Evolutionary conservation across 2,329 filamentous ascomycete genomes (phyloP).

Genomic region (Xylariaceae sp.): DNA sequence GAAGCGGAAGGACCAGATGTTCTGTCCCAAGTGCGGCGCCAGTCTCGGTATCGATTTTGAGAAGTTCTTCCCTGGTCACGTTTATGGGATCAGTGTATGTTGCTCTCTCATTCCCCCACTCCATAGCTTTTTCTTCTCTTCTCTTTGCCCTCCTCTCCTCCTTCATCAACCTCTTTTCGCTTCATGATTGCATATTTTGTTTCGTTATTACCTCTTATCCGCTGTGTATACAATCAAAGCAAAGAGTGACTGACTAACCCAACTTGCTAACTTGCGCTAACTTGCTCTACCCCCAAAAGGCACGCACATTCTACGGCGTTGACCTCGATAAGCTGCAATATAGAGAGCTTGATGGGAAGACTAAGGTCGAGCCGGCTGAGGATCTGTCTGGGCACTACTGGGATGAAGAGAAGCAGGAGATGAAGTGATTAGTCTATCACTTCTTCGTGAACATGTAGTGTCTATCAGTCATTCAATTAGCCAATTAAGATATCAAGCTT

Average conservation of each 20-base stretch:
- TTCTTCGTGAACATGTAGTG: no score
- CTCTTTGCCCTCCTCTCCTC: background rate
- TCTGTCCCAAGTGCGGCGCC: slow-evolving; percentile 44
- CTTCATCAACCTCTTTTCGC: background rate
- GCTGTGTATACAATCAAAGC: no score
- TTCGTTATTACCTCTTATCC: no score
- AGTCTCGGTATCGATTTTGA: slow-evolving; percentile 46
- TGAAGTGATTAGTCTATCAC: no score
- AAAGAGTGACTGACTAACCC: no score
- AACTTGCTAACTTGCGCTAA: no score
- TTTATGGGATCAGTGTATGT: slow-evolving; percentile 44
- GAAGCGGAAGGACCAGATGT: slow-evolving; percentile 45
- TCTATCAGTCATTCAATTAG: no score
- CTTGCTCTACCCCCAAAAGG: slow-evolving; percentile 25
- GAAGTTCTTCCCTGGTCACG: slow-evolving; percentile 23
- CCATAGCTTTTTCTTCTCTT: background rate
- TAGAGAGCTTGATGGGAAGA: slow-evolving; percentile 35
- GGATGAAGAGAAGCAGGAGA: slow-evolving; percentile 29
- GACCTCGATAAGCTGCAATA: slow-evolving; percentile 38
- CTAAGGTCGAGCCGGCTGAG: slow-evolving; percentile 29
- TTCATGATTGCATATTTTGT: background rate
- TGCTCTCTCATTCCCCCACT: background rate
- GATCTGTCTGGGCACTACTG: slow-evolving; percentile 38
- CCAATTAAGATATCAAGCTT: no score
- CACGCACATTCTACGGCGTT: slow-evolving; percentile 39